Percentiles rank a stretch among this genome's conserved stretches.
Evolutionary conservation across 1,284 basidiomycete genomes (phyloP).

Genomic region (Mrakiaceae sp.): DNA sequence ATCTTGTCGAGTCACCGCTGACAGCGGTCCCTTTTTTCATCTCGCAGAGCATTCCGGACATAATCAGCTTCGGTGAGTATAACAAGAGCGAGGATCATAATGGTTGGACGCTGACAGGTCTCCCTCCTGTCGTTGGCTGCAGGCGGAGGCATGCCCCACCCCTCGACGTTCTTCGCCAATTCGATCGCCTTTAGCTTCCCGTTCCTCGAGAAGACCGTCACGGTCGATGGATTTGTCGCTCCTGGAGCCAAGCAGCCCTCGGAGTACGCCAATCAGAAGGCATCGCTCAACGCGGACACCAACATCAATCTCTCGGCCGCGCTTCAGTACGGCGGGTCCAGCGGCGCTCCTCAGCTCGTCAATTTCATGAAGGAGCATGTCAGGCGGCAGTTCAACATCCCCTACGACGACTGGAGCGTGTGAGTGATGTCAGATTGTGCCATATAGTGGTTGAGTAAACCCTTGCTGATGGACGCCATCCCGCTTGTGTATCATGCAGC

Average conservation of each 20-base stretch:
- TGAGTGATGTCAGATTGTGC: too few species aligned
- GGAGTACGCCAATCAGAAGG: not conserved
- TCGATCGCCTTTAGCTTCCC: conserved; percentile 1
- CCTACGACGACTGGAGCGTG: conserved; percentile 21
- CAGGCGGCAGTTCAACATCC: conserved; percentile 22
- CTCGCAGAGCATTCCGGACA: too few species aligned
- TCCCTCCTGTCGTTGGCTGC: not conserved
- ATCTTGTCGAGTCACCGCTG: not conserved
- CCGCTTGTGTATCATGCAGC: too few species aligned
- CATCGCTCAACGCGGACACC: not conserved
- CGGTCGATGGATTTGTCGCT: not conserved
- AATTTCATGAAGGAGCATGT: conserved; percentile 26
- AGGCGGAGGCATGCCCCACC: not conserved
- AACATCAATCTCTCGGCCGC: not conserved
- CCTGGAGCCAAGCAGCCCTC: not conserved
- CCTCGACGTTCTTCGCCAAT: conserved; percentile 14
- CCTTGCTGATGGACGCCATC: too few species aligned
- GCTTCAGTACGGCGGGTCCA: conserved; percentile 20
- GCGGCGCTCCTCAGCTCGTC: conserved; percentile 25
- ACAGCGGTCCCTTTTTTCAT: too few species aligned
- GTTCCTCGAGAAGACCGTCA: conserved; percentile 2
- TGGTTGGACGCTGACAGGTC: not conserved
- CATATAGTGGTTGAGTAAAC: too few species aligned
- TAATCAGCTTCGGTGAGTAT: too few species aligned
- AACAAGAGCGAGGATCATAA: not conserved